Evolutionary conservation across 495 filamentous ascomycete genomes (phyloP).

Genomic region (Xylaria intraflava): DNA sequence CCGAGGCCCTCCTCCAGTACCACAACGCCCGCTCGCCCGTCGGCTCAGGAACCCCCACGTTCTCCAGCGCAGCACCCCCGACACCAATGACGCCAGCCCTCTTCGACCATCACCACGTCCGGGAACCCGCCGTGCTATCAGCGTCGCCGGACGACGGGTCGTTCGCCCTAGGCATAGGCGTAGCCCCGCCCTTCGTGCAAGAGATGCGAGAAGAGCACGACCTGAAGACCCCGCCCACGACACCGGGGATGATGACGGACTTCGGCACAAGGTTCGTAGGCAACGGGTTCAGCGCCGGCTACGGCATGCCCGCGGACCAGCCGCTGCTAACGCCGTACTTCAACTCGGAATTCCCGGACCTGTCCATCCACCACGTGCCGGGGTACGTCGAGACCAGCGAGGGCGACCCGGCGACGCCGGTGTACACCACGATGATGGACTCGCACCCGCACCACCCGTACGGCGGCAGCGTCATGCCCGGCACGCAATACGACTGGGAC

Average conservation of each 20-base stretch:
- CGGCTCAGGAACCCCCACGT: conserved; percentile 10
- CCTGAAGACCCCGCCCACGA: conserved; percentile 41
- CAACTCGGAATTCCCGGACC: conserved; percentile 38
- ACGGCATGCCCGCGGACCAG: conserved; percentile 33
- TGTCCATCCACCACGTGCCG: conserved; percentile 32
- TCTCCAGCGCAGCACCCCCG: conserved; percentile 21
- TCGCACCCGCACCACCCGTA: conserved; percentile 28
- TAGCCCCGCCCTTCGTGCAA: conserved; percentile 20
- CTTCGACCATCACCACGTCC: conserved; percentile 25
- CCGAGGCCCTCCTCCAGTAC: conserved; percentile 34
- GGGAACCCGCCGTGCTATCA: conserved; percentile 26
- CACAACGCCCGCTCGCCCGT: conserved; percentile 29
- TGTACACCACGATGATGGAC: conserved; percentile 33
- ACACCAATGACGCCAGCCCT: conserved; percentile 35
- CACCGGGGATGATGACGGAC: conserved; percentile 32
- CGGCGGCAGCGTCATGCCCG: conserved; percentile 22
- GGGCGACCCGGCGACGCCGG: conserved; percentile 36
- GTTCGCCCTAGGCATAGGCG: conserved; percentile 22
- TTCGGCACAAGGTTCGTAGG: conserved; percentile 27
- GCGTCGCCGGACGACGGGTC: conserved; percentile 34
- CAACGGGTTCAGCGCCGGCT: conserved; percentile 23
- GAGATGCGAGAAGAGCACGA: conserved; percentile 29
- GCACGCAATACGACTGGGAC: conserved; percentile 38
- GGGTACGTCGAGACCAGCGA: conserved; percentile 32
- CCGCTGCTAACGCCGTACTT: conserved; percentile 40